phyloP scores from a whole-genome alignment of 352 stramenopile species.

The Pythium pectinolyticum region DNA sequence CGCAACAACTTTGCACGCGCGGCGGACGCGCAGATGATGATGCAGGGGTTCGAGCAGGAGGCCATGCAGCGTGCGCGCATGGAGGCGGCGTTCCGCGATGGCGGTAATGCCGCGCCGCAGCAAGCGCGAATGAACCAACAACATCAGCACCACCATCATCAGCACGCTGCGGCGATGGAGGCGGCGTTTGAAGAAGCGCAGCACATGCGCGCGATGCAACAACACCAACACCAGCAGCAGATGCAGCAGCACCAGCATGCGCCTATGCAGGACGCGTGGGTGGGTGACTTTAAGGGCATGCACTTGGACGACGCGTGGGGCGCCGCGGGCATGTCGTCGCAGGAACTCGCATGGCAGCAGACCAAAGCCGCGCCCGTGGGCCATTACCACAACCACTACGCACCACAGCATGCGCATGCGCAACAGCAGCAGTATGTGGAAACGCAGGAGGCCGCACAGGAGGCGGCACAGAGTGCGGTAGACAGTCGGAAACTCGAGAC shows the following conservation, averaged over 20 bases:
- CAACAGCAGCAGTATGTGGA: conserved; percentile 36
- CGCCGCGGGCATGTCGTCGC: conserved; percentile 51
- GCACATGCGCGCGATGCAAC: conserved; percentile 37
- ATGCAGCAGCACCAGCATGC: conserved; percentile 24
- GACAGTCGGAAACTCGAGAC: conserved; percentile 37
- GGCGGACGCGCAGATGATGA: conserved; percentile 59
- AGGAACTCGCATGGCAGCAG: conserved; percentile 68
- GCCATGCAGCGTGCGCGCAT: conserved; percentile 59
- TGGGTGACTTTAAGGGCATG: conserved; percentile 61
- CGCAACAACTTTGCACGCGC: conserved; percentile 53
- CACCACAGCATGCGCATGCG: too few species aligned
- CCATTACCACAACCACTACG: conserved; percentile 44
- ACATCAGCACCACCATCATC: conserved; percentile 44
- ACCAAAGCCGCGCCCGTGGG: conserved; percentile 37
- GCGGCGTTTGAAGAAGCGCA: conserved; percentile 57
- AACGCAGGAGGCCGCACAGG: conserved; percentile 30
- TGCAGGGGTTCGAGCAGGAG: conserved; percentile 65
- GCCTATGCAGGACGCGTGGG: conserved; percentile 56
- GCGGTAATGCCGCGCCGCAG: conserved; percentile 34
- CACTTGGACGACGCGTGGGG: conserved; percentile 70
- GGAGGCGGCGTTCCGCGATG: conserved; percentile 62
- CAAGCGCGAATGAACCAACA: conserved; percentile 41
- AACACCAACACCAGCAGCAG: conserved; percentile 44
- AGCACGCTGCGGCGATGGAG: conserved; percentile 45
- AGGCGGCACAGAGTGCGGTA: conserved; percentile 3